Evolutionary conservation across 345 rosid species (phyloP), one percentile per base, ranked within the genome.

Genomic region (Isatis tinctoria): DNA sequence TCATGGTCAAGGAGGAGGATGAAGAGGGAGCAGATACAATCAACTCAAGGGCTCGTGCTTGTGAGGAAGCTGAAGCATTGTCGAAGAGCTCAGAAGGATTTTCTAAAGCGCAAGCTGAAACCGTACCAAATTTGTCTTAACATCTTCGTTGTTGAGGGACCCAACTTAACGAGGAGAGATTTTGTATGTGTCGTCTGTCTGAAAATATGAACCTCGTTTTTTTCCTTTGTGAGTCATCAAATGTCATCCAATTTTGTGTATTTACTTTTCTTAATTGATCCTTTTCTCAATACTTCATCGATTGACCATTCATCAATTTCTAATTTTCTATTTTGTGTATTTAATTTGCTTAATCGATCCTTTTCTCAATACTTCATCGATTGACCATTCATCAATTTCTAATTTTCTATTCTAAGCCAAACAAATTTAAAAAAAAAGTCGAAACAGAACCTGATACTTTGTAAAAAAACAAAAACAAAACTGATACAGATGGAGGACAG

Each of bases 41-140:
- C 54, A 69, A 35, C n/a, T 39, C 12, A 44, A 58, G 1, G n/a
- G 32, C 41, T 39, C 12, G 47, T 63, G 73, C 48, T 27, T 53
- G 36, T 60, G 75, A 64, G 35, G 78, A 71, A 72, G 77, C 57
- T 53, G 71, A 70, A 36, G 79, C 75, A 63, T 30, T 62, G 66
- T 27, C 75, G 70, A 69, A 76, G 71, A 63, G 75, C 60, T 24
- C 59, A 44, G 49, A 61, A 32, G 74, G 65, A 11, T 75, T 75
- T 54, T 27, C 69, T 16, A 22, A n/a, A 45, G 44, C 41, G 3
- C 75, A 76, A 70, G 60, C 49, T 63, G 71, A 70, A 62, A 76
- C 75, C 10, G 70, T 35, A 35, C 74, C 74, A 11, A 54, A 70
- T 70, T 5, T 63, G 60, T 63, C 79, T 47, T 70, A 18, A 69